Conservation (phyloP, 2,329 filamentous ascomycete species). For the Macroventuria anomochaeta region DNA sequence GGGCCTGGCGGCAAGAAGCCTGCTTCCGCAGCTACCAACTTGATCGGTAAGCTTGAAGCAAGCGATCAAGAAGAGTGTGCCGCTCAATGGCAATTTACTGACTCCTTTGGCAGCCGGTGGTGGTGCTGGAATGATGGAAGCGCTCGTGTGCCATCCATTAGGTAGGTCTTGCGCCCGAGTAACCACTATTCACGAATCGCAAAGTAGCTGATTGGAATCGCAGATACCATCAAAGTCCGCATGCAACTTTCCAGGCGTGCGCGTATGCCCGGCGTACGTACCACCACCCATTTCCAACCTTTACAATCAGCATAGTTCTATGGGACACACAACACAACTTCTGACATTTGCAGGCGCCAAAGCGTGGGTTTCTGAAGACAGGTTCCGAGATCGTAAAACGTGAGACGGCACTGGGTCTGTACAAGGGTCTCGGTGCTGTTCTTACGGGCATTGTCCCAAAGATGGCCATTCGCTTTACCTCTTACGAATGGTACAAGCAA, state of each 20-base stretch:
- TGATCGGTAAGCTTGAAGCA: slow-evolving; percentile 73
- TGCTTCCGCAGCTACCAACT: slow-evolving; percentile 84
- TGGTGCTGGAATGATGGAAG: slow-evolving; percentile 99
- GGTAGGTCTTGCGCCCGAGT: slow-evolving; percentile 60
- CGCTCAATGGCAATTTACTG: slow-evolving; percentile 15
- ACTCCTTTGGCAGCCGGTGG: slow-evolving; percentile 74
- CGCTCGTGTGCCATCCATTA: slow-evolving; percentile 91
- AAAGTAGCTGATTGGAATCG: slow-evolving; percentile 27
- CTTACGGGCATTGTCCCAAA: slow-evolving; percentile 96
- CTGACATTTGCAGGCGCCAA: slow-evolving; percentile 61
- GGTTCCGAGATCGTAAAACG: slow-evolving; percentile 84
- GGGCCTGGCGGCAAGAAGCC: slow-evolving; percentile 73
- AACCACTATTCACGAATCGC: not conserved
- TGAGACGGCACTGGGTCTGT: slow-evolving; percentile 90
- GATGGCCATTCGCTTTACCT: slow-evolving; percentile 99
- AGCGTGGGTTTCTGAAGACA: slow-evolving; percentile 86
- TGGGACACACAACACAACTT: not conserved
- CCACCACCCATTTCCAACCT: slow-evolving; percentile 8
- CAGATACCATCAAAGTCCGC: slow-evolving; percentile 97
- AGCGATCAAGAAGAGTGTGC: not conserved
- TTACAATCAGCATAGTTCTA: not conserved
- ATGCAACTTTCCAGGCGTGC: slow-evolving; percentile 96
- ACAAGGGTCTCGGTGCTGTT: slow-evolving; percentile 98
- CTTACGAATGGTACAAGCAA: slow-evolving; percentile 95
- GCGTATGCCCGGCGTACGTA: slow-evolving; percentile 74